Evolutionary conservation across 805 yeast species (phyloP).

Genomic region (Cyberlindnera samutprakarnensis): DNA sequence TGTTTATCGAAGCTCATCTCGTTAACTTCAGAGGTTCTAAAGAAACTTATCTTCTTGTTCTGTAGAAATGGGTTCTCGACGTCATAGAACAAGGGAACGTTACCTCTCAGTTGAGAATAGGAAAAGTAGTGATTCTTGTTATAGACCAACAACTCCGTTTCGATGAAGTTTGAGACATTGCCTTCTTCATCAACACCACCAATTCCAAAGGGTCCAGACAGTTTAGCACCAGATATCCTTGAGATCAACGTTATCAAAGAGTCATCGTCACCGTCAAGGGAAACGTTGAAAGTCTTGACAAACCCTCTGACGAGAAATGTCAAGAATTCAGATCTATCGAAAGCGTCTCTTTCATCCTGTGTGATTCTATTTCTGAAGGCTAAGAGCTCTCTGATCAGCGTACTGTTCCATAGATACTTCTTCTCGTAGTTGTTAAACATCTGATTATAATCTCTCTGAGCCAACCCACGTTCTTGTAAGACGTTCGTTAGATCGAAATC

Average conservation of each 20-base stretch:
- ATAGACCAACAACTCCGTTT: conserved; percentile 74
- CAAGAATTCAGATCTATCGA: conserved; percentile 66
- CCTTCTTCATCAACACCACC: conserved; percentile 92
- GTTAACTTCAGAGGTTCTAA: conserved; percentile 74
- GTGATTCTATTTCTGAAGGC: conserved; percentile 65
- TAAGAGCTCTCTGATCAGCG: conserved; percentile 72
- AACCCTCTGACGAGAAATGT: conserved; percentile 88
- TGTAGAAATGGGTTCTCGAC: conserved; percentile 68
- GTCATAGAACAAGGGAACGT: conserved; percentile 94
- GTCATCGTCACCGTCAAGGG: conserved; percentile 17
- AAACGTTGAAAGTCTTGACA: conserved; percentile 56
- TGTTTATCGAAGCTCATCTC: conserved; percentile 84
- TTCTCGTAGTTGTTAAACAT: conserved; percentile 50
- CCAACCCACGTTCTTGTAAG: conserved; percentile 65
- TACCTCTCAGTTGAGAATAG: conserved; percentile 81
- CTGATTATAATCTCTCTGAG: conserved; percentile 26
- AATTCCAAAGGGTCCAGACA: conserved; percentile 79
- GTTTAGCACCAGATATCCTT: conserved; percentile 82
- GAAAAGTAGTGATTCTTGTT: conserved; percentile 48
- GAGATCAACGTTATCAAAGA: conserved; percentile 67
- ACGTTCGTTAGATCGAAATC: conserved; percentile 84
- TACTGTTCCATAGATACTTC: conserved; percentile 87
- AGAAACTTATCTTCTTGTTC: conserved; percentile 65
- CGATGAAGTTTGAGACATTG: conserved; percentile 83
- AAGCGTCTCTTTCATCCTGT: conserved; percentile 41